Base-by-base conservation (phyloP, 1,139 yeast species). In the Suhomyces anneliseae region DNA sequence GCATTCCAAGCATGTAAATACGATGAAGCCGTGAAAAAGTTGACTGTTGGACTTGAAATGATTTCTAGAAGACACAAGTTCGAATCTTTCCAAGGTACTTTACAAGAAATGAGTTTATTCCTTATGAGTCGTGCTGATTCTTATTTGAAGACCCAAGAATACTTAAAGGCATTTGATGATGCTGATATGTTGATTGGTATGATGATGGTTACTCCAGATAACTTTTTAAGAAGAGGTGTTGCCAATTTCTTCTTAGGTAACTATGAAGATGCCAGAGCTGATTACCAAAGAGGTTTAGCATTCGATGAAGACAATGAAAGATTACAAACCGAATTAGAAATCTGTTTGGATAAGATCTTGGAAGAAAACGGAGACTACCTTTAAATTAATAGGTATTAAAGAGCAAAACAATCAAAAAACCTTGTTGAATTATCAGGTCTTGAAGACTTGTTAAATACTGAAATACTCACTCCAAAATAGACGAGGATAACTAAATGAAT, bases 51-150 rank as follows among this genome's bases (percentile, higher is more conserved):
- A 1, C 74, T 93, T 39, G 95, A 89, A 47, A 81, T 90, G 82
- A 87, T 92, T 15, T 70, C 80, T 52, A 83, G 88, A 56, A 81
- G 98, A 64, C 83, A 90, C 33, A 85, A 88, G 58, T 90, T 92
- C 78, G 99, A 93, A 64, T 76, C 92, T 9, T 87, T 90, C 59
- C 90, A 82, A 54, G 79, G 85, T 38, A 86, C 92, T 35, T 68
- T 90, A 47, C 92, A 87, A 59, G 98, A 93, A 63, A 69, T 88
- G 47, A 78, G 85, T 42, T 75, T 81, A 58, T 79, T 90, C 60
- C 68, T 92, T 48, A 85, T 84, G 72, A 86, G 90, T 47, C 78
- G 97, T 54, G 83, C 96, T 24, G 98, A 92, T 60, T 88, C 96
- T 0, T 80, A 85, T 58, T 74, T 90, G 62, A 78, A 85, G 58